phyloP scores from a whole-genome alignment of 225 moss, liverwort and hornwort species.

The Physcomitrium patens region DNA sequence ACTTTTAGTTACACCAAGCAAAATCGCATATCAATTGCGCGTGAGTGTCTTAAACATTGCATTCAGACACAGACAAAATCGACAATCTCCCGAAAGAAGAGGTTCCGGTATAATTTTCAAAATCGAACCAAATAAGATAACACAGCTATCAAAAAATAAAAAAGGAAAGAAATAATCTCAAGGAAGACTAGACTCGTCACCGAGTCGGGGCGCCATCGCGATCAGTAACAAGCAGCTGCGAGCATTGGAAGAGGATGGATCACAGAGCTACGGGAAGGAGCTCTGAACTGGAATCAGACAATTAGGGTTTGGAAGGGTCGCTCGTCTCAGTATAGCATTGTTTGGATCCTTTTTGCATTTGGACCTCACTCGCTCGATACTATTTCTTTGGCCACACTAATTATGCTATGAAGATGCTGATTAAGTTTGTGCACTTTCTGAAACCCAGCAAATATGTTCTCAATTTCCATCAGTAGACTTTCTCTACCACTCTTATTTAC shows the following conservation, averaged over 20 bases:
- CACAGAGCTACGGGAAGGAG: conserved; percentile 2
- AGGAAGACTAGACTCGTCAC: neutral
- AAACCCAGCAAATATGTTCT: no score
- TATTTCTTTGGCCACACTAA: no score
- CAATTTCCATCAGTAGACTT: no score
- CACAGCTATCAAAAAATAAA: neutral
- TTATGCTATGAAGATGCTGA: no score
- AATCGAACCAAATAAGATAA: neutral
- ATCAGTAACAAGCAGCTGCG: conserved; percentile 4
- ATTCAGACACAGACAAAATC: no score
- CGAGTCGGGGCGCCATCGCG: conserved; percentile 39
- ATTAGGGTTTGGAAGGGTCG: neutral
- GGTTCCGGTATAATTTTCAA: neutral
- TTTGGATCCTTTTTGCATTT: no score
- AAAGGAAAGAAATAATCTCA: neutral
- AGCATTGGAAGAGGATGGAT: conserved; percentile 16
- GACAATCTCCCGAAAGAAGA: neutral
- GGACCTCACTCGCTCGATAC: no score
- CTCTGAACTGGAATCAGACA: conserved; percentile 11
- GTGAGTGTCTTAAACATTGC: neutral
- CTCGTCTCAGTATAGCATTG: no score
- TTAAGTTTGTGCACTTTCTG: no score
- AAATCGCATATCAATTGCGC: neutral
- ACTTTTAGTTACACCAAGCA: neutral
- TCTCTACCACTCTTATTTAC: no score